Conservation (phyloP, 2,329 filamentous ascomycete genomes). For the Clonostachys byssicola region DNA sequence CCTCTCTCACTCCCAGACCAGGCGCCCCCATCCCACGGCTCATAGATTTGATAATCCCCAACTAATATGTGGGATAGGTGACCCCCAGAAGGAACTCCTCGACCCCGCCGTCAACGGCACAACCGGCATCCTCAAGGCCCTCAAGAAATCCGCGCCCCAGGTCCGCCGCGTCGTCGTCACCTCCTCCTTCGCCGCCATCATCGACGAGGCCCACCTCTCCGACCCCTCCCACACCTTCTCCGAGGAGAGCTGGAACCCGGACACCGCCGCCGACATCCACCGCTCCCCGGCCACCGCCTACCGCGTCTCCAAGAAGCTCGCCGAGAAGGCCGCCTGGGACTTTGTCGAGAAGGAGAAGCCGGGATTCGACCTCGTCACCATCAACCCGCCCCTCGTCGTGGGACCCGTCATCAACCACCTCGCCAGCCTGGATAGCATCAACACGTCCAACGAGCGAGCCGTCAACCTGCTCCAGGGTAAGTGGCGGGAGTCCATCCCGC, state of each 20-base stretch:
- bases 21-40: background rate
- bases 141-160: constrained; percentile 6
- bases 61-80: constrained; percentile 1
- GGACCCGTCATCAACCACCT: constrained; percentile 36
- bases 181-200: constrained; percentile 62
- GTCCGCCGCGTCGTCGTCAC: constrained; percentile 46
- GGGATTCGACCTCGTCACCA: constrained; percentile 36
- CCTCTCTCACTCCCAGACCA: background rate
- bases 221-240: constrained; percentile 47
- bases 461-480: constrained; percentile 43
- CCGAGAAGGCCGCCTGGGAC: constrained; percentile 25
- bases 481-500: constrained; percentile 39
- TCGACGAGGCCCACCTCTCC: constrained; percentile 41
- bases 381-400: constrained; percentile 40
- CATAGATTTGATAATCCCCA: background rate
- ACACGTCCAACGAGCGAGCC: constrained; percentile 41
- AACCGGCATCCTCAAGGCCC: constrained; percentile 28
- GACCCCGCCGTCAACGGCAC: constrained; percentile 40
- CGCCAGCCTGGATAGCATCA: constrained; percentile 22
- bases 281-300: constrained; percentile 32
- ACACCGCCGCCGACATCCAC: constrained; percentile 43
- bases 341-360: constrained; percentile 16
- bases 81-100: constrained; percentile 39
- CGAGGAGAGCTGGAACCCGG: constrained; percentile 52
- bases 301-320: constrained; percentile 25